phyloP scores from a whole-genome alignment of 2,329 filamentous ascomycete genomes.

The Penicillium hesseltinei region DNA sequence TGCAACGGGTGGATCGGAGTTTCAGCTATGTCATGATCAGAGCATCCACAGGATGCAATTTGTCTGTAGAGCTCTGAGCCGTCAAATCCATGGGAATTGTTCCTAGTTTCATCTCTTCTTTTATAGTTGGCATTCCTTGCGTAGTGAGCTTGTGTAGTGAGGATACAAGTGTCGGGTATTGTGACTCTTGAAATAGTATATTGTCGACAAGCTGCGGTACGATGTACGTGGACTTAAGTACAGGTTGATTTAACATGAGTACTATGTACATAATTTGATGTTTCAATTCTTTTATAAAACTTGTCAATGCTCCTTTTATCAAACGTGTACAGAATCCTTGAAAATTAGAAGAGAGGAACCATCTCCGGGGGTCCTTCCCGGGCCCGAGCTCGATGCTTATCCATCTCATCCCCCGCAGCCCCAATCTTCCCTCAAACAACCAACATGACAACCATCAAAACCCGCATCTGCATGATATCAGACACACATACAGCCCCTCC shows the following conservation, averaged over 20 bases:
- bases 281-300: neutral
- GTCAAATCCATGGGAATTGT: conserved; percentile 39
- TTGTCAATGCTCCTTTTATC: neutral
- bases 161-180: neutral
- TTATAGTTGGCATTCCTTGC: conserved; percentile 8
- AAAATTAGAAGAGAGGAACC: neutral
- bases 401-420: neutral
- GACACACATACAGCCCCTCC: conserved; percentile 42
- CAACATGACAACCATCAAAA: conserved; percentile 31
- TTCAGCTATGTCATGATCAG: conserved; percentile 40
- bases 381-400: neutral
- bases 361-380: neutral
- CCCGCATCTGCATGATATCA: conserved; percentile 44
- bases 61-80: conserved; percentile 43
- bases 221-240: neutral
- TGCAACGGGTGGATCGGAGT: conserved; percentile 39
- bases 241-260: neutral
- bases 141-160: neutral
- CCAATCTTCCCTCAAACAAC: neutral
- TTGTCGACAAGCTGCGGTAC: neutral
- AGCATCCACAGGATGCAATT: conserved; percentile 32
- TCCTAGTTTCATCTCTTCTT: conserved; percentile 26
- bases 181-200: neutral
- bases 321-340: neutral
- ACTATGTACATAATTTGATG: neutral